Evolutionary conservation across 192 early-diverging fungal genomes (phyloP), one percentile per base, ranked within the genome.

Genomic region (Umbelopsis vinacea): DNA sequence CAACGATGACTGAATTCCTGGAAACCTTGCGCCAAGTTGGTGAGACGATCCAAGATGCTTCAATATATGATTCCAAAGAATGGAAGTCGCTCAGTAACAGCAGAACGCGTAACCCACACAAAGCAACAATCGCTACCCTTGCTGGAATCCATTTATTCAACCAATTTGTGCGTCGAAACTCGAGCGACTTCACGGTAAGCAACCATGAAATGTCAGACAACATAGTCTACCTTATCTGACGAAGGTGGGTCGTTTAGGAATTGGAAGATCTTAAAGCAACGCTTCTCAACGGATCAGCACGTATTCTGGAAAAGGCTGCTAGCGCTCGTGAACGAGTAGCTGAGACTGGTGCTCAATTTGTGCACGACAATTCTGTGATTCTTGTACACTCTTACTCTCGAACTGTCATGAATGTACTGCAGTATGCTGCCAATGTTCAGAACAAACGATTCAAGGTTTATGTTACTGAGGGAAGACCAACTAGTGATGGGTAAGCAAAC

Each of bases 371-470:
- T 78, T 85, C 76, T 12, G 77, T 89, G 1, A 92, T 99, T 71
- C 83, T 99, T 29, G 85, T 99, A 21, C 98, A 99, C 76, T 95
- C 95, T 26, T 97, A 96, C 76, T 99, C 98, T 23, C 90, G 97
- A 6, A 94, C 96, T 1, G 93, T 98, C 14, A 95, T 97, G 91
- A 72, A 87, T 22, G 76, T 99, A 8, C 77, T 99, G 67, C 86
- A 87, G 46, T 82, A 86, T 52, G 96, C 93, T 6, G 88, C 91
- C 6, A 87, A 87, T 35, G 84, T 82, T 45, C 78, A 81, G 46
- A 92, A 95, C 73, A 94, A 92, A 79, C 81, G 95, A 40, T 97
- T 97, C 81, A 94, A 91, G 68, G 96, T 97, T 6, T 95, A 93
- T 80, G 92, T 97, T 3, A 96, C 97, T 26, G 96, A 97, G 79